These are phyloP conservation scores for Crithidia expoeki DNA, from an alignment of 208 protist species.

Conservation along the genomic window DNA sequence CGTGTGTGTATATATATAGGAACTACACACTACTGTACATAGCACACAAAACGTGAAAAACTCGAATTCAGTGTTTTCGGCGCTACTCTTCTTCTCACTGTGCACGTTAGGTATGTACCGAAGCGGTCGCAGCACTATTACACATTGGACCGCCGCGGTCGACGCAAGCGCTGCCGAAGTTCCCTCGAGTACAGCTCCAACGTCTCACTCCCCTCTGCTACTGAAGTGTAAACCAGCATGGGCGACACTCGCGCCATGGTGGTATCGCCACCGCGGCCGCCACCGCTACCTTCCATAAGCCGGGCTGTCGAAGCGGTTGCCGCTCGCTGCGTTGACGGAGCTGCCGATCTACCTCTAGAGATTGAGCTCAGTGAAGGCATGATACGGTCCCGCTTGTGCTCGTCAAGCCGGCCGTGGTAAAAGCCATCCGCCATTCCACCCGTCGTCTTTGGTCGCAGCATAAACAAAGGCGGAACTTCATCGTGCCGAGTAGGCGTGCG, in stretches of 20 bases:
- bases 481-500: too few species aligned
- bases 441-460: background rate
- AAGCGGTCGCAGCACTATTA: background rate
- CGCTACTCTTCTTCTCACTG: too few species aligned
- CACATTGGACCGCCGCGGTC: constrained; percentile 4
- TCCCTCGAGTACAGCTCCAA: constrained; percentile 30
- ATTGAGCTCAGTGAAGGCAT: too few species aligned
- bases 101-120: too few species aligned
- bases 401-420: too few species aligned
- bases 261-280: background rate
- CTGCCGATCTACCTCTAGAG: too few species aligned
- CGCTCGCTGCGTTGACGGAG: background rate
- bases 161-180: constrained; percentile 20
- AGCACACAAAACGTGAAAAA: too few species aligned
- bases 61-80: too few species aligned
- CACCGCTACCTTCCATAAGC: background rate
- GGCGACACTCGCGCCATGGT: background rate
- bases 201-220: constrained; percentile 1
- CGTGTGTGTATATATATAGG: too few species aligned
- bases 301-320: background rate
- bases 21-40: too few species aligned
- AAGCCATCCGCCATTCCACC: too few species aligned
- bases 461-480: background rate
- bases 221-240: constrained; percentile 28
- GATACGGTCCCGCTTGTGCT: too few species aligned